Evolutionary conservation across 2,329 filamentous ascomycete species (phyloP).

Genomic region (Elsinoe australis): DNA sequence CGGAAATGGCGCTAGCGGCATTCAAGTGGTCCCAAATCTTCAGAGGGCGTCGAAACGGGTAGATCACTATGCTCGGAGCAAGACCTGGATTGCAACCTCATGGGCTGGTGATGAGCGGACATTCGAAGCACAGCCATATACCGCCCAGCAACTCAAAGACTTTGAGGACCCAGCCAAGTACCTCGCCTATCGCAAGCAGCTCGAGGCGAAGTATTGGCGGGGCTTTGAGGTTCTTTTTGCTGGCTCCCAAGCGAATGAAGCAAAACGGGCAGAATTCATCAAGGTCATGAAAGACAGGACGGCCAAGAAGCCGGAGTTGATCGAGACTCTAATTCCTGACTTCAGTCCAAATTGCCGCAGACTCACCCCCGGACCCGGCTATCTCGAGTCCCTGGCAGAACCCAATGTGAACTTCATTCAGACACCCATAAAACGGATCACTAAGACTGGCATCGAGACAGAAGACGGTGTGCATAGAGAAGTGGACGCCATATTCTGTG

Average conservation of each 20-base stretch:
- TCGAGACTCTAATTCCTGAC: constrained; percentile 32
- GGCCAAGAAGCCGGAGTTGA: constrained; percentile 38
- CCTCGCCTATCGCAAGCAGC: constrained; percentile 38
- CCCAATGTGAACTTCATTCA: constrained; percentile 46
- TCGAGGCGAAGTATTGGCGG: constrained; percentile 53
- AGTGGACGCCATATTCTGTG: constrained; percentile 57
- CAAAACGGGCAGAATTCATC: constrained; percentile 16
- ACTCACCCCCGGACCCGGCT: constrained; percentile 40
- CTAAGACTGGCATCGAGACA: constrained; percentile 53
- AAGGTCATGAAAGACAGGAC: constrained; percentile 48
- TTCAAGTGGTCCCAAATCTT: constrained; percentile 41
- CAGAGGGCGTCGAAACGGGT: constrained; percentile 43
- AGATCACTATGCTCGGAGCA: constrained; percentile 58
- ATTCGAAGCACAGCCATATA: constrained; percentile 49
- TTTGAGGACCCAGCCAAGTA: constrained; percentile 58
- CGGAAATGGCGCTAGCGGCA: constrained; percentile 38
- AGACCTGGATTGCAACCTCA: constrained; percentile 60
- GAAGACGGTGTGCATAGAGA: constrained; percentile 49
- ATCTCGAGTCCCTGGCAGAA: constrained; percentile 29
- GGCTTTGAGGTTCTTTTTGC: constrained; percentile 35
- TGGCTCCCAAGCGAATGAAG: constrained; percentile 30
- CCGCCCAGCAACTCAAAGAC: constrained; percentile 45
- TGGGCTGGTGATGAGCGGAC: constrained; percentile 47
- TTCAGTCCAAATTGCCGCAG: constrained; percentile 39
- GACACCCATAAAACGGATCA: constrained; percentile 51